A percentile compares a stretch with the other conserved stretches of the same genome.
These are phyloP conservation scores for Linaria vulgaris DNA, from an alignment of 257 asterid species.

Conservation along the genomic window DNA sequence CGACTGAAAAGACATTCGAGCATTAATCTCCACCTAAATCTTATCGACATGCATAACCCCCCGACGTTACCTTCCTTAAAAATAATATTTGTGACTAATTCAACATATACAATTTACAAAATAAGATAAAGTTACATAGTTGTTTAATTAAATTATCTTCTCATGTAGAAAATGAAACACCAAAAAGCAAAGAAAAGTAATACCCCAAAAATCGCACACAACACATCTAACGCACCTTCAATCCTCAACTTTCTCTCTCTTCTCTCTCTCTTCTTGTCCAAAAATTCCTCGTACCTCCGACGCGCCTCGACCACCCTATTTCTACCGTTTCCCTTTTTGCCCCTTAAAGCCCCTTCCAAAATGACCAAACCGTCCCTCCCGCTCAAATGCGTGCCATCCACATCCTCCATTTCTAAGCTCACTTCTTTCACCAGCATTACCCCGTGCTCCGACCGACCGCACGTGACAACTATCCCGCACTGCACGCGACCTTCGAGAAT, in stretches of 20 bases:
- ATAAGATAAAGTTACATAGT: too few relatives aligned
- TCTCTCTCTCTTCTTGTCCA: slow-evolving; percentile 57
- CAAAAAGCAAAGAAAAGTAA: slow-evolving; percentile 41
- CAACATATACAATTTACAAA: too few relatives aligned
- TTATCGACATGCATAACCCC: too few relatives aligned
- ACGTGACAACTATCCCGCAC: slow-evolving; percentile 63
- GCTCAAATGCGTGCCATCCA: slow-evolving; percentile 71
- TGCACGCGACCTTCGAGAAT: slow-evolving; percentile 49
- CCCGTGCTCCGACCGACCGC: slow-evolving; percentile 60
- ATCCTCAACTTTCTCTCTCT: slow-evolving; percentile 55
- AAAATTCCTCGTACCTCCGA: slow-evolving; percentile 42
- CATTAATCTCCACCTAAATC: too few relatives aligned
- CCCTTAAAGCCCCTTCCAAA: slow-evolving; percentile 63
- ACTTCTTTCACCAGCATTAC: slow-evolving; percentile 83
- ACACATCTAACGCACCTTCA: slow-evolving; percentile 58
- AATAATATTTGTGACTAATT: too few relatives aligned
- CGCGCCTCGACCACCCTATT: slow-evolving; percentile 42
- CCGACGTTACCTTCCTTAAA: too few relatives aligned
- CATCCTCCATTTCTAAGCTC: slow-evolving; percentile 69
- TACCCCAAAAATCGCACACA: slow-evolving; percentile 65
- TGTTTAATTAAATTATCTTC: too few relatives aligned
- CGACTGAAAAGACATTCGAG: too few relatives aligned
- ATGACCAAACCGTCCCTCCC: slow-evolving; percentile 83
- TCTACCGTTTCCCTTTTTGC: slow-evolving; percentile 51
- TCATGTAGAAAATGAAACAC: slow-evolving; percentile 18